These are phyloP conservation scores for Larix kaempferi DNA, from an alignment of 75 land plant genomes.

Conservation along the genomic window DNA sequence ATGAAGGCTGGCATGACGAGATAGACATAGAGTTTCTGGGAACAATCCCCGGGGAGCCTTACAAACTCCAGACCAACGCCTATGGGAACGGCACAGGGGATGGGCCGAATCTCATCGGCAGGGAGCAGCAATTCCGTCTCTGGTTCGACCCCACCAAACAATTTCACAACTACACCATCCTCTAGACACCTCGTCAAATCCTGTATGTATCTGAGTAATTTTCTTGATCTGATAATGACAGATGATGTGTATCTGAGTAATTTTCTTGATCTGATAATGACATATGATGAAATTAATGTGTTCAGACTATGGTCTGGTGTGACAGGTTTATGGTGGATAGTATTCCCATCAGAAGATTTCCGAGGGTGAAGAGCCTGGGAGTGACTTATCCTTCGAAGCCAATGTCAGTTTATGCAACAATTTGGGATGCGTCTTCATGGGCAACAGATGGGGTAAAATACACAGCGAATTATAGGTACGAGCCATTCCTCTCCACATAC, in stretches of 20 bases:
- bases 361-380: constrained; percentile 1
- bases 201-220: not conserved
- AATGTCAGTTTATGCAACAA: constrained; percentile 41
- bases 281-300: too few species aligned
- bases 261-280: too few species aligned
- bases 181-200: constrained; percentile 41
- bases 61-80: not conserved
- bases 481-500: constrained; percentile 38
- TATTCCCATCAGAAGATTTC: constrained; percentile 4
- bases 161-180: constrained; percentile 60
- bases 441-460: constrained; percentile 45
- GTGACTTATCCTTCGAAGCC: constrained; percentile 3
- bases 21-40: constrained; percentile 3
- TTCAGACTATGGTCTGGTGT: not conserved
- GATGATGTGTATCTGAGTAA: too few species aligned
- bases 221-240: too few species aligned
- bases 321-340: constrained; percentile 13
- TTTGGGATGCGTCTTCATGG: constrained; percentile 56
- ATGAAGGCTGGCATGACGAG: constrained; percentile 6
- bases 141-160: constrained; percentile 68
- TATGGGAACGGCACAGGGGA: constrained; percentile 38
- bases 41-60: not conserved
- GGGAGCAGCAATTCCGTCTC: constrained; percentile 48
- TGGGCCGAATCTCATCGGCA: constrained; percentile 28
- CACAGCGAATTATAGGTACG: constrained; percentile 32